Percentiles rank a stretch among this genome's conserved stretches.
phyloP scores from a whole-genome alignment of 2,329 filamentous ascomycete genomes.

The Ophiostoma quercus region DNA sequence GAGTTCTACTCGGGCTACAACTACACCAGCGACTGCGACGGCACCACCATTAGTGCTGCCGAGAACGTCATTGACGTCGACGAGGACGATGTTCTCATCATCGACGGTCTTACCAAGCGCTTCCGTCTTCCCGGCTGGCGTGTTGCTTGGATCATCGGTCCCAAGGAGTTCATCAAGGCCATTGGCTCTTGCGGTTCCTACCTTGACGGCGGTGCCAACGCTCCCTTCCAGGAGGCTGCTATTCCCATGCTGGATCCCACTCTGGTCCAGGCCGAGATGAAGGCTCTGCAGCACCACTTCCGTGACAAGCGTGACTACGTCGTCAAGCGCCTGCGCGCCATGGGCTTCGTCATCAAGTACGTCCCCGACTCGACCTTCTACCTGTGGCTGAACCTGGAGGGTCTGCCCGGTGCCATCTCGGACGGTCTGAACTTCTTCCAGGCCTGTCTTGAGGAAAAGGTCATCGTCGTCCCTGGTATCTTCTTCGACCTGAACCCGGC shows the following conservation, averaged over 20 bases:
- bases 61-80: slow-evolving; percentile 88
- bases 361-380: slow-evolving; percentile 93
- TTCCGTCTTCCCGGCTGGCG: slow-evolving; percentile 96
- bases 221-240: slow-evolving; percentile 91
- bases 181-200: slow-evolving; percentile 91
- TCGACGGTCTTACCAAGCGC: slow-evolving; percentile 92
- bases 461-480: slow-evolving; percentile 94
- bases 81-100: slow-evolving; percentile 84
- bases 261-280: slow-evolving; percentile 80
- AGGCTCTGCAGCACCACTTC: slow-evolving; percentile 84
- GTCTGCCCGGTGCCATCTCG: slow-evolving; percentile 72
- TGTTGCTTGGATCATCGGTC: slow-evolving; percentile 91
- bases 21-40: slow-evolving; percentile 88
- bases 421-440: slow-evolving; percentile 97
- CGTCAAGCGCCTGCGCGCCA: slow-evolving; percentile 68
- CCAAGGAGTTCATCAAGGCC: slow-evolving; percentile 92
- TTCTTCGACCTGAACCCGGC: slow-evolving; percentile 96
- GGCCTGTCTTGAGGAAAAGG: slow-evolving; percentile 86
- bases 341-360: slow-evolving; percentile 81
- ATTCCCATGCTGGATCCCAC: slow-evolving; percentile 86
- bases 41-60: slow-evolving; percentile 79
- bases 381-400: slow-evolving; percentile 65
- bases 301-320: slow-evolving; percentile 88
- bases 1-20: slow-evolving; percentile 98
- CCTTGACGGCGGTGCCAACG: slow-evolving; percentile 89